phyloP scores from a whole-genome alignment of 306 rosid genomes.

The Ormosia emarginata region DNA sequence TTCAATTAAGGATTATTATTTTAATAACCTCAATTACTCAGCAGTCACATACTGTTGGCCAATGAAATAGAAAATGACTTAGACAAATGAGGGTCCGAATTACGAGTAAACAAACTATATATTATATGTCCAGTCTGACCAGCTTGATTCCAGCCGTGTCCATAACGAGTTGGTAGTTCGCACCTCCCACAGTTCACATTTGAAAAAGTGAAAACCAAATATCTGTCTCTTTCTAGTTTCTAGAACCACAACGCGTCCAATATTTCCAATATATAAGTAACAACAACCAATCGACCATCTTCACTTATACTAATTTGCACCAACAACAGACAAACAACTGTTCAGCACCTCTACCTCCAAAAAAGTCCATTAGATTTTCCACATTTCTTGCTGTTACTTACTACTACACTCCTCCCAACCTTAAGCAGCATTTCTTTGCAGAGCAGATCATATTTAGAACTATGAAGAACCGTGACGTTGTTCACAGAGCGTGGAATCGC shows the following conservation, averaged over 20 bases:
- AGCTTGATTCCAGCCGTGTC: constrained; percentile 26
- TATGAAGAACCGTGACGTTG: constrained; percentile 19
- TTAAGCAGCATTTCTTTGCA: not conserved
- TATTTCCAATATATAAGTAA: not conserved
- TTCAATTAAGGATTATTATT: too few species aligned
- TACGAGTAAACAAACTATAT: not conserved
- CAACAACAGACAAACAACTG: not conserved
- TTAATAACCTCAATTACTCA: too few species aligned
- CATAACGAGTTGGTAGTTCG: not conserved
- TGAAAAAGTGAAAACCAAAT: not conserved
- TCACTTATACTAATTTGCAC: not conserved
- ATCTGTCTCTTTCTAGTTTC: not conserved
- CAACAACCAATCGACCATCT: not conserved
- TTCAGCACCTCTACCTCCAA: not conserved
- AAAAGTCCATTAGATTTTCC: not conserved
- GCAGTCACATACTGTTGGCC: too few species aligned
- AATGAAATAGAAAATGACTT: not conserved
- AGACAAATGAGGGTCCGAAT: not conserved
- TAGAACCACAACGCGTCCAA: not conserved
- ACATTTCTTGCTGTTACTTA: not conserved
- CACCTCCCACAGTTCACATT: not conserved
- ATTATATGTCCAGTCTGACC: not conserved
- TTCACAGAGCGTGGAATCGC: constrained; percentile 42
- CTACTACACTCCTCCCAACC: not conserved
- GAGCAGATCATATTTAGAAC: not conserved